Evolutionary conservation across 768 basidiomycete genomes (phyloP), one percentile per base, ranked within the genome.

Genomic region (Amyloporia xantha): DNA sequence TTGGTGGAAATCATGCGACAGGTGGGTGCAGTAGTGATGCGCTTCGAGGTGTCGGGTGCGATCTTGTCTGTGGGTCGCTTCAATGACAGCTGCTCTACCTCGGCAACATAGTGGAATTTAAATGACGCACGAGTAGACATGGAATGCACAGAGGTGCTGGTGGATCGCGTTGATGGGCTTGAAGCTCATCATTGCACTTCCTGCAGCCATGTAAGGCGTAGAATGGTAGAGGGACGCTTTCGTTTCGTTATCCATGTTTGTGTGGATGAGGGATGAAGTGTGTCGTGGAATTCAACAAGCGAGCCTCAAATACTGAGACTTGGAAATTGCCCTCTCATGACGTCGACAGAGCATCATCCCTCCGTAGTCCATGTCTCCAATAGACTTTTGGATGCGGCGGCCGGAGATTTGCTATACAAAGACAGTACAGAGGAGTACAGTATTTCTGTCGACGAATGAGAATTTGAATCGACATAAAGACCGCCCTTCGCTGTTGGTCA

Each of bases 11-110:
- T 71, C 65, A 5, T 52, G 48, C 4, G 58, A 59, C 19, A 66
- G 64, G 52, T 71, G 72, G 2, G 64, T 68, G 58, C 74, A 75
- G 52, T 67, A 71, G 53, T 71, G 71, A 53, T 74, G 71, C 17
- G 69, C 70, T 50, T 71, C 66, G 6, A 75, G 65, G 41, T 68
- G 62, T 15, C 71, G 64, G 12, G 57, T 61, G 25, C 37, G 61
- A 44, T 70, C 64, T 6, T 62, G 54, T 17, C 66, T 69, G 36
- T 20, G 43, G 9, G 9, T 15, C 7, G 30, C 15, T 7, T 33
- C 7, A 7, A 15, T 33, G 15, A 33, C 9, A 7, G 9, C 15
- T 7, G 30, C 30, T 33, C 30, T 7, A 7, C 30, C 30, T 7
- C 30, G 30, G 30, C 30, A 7, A 7, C 7, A 33, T 17, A 45